A percentile compares a stretch with the other conserved stretches of the same genome.
Conservation (phyloP, 257 asterid genomes). For the Echium plantagineum region DNA sequence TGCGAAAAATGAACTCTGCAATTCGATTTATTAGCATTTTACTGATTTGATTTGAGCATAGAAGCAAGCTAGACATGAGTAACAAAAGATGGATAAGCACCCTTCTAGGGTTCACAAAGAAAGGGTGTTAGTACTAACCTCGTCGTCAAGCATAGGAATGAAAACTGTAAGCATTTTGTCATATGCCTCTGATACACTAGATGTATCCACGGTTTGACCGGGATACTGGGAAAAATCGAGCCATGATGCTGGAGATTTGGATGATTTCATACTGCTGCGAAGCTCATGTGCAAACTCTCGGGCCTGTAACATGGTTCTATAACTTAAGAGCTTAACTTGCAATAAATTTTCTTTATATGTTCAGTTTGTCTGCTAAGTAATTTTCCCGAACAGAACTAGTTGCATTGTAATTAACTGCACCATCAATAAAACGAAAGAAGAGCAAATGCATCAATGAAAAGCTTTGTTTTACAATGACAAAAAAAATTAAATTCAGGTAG, state of each 20-base stretch:
- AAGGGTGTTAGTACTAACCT: conserved; percentile 29
- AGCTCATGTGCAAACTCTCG: not conserved
- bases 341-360: not conserved
- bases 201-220: not conserved
- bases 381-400: not conserved
- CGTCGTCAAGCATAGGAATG: conserved; percentile 91
- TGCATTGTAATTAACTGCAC: not conserved
- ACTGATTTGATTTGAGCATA: not conserved
- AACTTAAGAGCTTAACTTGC: not conserved
- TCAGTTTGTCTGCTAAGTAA: not conserved
- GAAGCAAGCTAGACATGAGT: conserved; percentile 1
- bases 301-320: not conserved
- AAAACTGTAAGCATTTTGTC: conserved; percentile 76
- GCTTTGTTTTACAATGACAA: not conserved
- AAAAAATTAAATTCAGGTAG: too few species aligned
- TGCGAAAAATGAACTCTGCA: conserved; percentile 92
- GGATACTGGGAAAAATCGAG: not conserved
- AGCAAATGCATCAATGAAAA: not conserved
- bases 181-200: conserved; percentile 54
- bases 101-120: not conserved
- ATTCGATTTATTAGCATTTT: conserved; percentile 9
- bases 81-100: not conserved
- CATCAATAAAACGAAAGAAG: too few species aligned
- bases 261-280: not conserved
- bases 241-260: not conserved